phyloP scores from a whole-genome alignment of 2,329 filamentous ascomycete genomes.

The Lasiodiplodia gonubiensis region DNA sequence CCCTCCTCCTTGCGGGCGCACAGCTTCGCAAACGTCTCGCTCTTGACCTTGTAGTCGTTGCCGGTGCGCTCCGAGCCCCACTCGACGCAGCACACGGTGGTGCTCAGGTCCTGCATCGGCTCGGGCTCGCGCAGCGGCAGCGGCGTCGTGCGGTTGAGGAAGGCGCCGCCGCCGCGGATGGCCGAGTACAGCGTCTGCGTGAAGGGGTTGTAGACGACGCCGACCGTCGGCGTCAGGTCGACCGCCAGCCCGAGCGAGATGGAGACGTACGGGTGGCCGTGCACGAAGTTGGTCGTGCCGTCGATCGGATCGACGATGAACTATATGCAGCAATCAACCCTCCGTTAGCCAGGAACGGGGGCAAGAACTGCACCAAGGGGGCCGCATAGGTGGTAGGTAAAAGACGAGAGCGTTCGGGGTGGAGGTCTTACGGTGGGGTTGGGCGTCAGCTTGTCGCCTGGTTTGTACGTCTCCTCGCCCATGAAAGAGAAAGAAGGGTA shows the following conservation, averaged over 20 bases:
- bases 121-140: constrained; percentile 57
- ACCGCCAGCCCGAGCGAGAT: constrained; percentile 77
- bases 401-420: background rate
- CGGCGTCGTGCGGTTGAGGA: constrained; percentile 43
- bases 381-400: background rate
- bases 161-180: constrained; percentile 71
- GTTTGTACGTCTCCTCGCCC: constrained; percentile 77
- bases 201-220: constrained; percentile 83
- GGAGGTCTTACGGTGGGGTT: constrained; percentile 4
- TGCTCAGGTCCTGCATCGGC: constrained; percentile 65
- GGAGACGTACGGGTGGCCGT: constrained; percentile 75
- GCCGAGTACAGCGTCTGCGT: constrained; percentile 71
- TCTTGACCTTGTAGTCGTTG: constrained; percentile 73
- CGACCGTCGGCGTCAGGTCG: constrained; percentile 63
- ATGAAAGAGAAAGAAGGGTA: constrained; percentile 62
- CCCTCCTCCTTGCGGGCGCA: constrained; percentile 62
- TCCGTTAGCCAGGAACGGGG: background rate
- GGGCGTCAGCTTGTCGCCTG: constrained; percentile 66
- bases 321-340: background rate
- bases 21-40: constrained; percentile 65
- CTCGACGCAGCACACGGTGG: constrained; percentile 71
- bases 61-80: constrained; percentile 74
- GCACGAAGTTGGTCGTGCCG: constrained; percentile 81
- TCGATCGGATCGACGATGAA: constrained; percentile 79
- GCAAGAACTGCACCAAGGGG: background rate